phyloP scores from a whole-genome alignment of 2,329 filamentous ascomycete species.

The Xylariaceae sp. region DNA sequence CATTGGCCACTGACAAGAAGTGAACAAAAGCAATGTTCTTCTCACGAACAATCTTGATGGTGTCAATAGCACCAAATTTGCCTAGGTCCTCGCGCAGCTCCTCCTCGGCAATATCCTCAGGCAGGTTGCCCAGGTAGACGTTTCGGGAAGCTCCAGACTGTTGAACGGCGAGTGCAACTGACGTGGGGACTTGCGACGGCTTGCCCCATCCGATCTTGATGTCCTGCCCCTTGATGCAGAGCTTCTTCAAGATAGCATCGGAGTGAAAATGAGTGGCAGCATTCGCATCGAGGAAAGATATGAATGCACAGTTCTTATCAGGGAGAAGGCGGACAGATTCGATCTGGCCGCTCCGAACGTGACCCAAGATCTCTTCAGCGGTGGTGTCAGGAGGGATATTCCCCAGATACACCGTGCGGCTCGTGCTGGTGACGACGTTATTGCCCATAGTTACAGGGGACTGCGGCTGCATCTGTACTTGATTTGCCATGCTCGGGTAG shows the following conservation, averaged over 20 bases:
- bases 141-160: conserved; percentile 96
- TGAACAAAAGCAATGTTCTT: conserved; percentile 98
- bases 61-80: conserved; percentile 96
- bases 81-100: conserved; percentile 91
- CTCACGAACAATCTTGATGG: conserved; percentile 94
- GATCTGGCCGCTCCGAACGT: conserved; percentile 95
- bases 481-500: conserved; percentile 61
- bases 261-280: conserved; percentile 99
- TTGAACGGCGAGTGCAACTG: conserved; percentile 93
- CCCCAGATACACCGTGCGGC: conserved; percentile 92
- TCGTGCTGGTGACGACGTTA: conserved; percentile 83
- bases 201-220: conserved; percentile 99
- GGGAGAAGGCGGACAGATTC: conserved; percentile 96
- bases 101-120: conserved; percentile 86
- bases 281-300: conserved; percentile 96
- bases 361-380: conserved; percentile 92
- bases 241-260: conserved; percentile 98
- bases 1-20: conserved; percentile 91
- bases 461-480: conserved; percentile 60
- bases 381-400: conserved; percentile 98
- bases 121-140: conserved; percentile 90
- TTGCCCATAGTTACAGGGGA: conserved; percentile 73
- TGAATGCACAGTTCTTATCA: conserved; percentile 99
- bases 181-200: conserved; percentile 94
- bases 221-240: conserved; percentile 96